Percentiles rank a stretch among this genome's conserved stretches.
Evolutionary conservation across 83 land plant genomes (phyloP).

Genomic region (Thuja plicata): DNA sequence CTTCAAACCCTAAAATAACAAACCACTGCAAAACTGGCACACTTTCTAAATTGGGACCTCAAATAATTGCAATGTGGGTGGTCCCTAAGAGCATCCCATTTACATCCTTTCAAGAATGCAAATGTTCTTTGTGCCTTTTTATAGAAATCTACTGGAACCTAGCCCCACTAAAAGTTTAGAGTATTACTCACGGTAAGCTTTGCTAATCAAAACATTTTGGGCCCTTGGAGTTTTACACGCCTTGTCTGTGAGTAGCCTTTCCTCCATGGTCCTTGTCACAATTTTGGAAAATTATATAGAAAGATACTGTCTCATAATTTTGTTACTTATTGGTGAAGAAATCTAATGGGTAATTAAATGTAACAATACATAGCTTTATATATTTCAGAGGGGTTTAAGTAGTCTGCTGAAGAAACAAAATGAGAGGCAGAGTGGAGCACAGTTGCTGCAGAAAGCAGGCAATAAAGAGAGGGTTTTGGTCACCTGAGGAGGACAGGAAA

Average conservation of each 20-base stretch:
- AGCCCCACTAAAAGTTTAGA: not conserved
- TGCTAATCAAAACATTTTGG: not conserved
- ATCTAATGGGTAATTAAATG: not conserved
- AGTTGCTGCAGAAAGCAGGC: slow-evolving; percentile 35
- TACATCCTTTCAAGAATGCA: not conserved
- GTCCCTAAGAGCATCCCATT: not conserved
- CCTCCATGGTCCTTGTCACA: not conserved
- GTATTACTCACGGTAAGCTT: not conserved
- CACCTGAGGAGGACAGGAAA: slow-evolving; percentile 41
- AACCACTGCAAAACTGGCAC: not conserved
- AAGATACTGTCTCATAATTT: not conserved
- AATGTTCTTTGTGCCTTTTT: not conserved
- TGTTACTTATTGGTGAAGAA: not conserved
- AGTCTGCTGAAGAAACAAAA: not conserved
- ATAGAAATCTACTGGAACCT: not conserved
- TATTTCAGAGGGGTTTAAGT: not conserved
- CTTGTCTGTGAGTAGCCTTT: not conserved
- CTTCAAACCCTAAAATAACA: not conserved
- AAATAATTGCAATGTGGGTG: not conserved
- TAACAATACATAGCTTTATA: not conserved
- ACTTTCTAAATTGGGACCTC: not conserved
- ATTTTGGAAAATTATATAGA: not conserved
- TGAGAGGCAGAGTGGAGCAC: slow-evolving; percentile 18
- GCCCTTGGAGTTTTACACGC: not conserved
- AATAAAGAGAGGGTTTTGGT: slow-evolving; percentile 37